phyloP scores from a whole-genome alignment of 331 rosid genomes.

The Quercus tomentella region DNA sequence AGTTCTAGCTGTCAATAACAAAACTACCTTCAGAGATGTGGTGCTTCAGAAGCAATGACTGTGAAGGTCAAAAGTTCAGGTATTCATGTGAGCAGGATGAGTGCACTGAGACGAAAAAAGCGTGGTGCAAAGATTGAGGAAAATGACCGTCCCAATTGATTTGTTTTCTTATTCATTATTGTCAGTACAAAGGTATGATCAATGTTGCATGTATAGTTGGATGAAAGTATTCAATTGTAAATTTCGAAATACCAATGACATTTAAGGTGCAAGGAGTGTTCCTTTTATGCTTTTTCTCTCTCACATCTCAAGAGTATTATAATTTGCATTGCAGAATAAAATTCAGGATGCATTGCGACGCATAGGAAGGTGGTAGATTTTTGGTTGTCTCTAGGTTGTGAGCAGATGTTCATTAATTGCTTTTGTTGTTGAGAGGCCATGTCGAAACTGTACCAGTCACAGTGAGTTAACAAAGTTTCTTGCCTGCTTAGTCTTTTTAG shows the following conservation, averaged over 20 bases:
- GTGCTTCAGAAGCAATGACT: slow-evolving; percentile 14
- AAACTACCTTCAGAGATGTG: slow-evolving; percentile 6
- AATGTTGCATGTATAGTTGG: background rate
- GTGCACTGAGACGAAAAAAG: slow-evolving; percentile 32
- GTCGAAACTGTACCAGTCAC: background rate
- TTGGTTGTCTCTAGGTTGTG: no score
- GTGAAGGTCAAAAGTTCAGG: slow-evolving; percentile 26
- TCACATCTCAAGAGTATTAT: background rate
- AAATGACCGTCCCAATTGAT: slow-evolving; percentile 17
- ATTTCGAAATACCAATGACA: slow-evolving; percentile 9
- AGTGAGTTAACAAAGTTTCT: background rate
- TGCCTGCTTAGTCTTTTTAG: background rate
- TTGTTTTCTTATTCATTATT: background rate
- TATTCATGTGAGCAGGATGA: slow-evolving; percentile 34
- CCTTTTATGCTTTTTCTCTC: background rate
- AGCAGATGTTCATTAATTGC: no score
- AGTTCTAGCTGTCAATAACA: background rate
- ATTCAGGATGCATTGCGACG: background rate
- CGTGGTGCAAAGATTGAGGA: slow-evolving; percentile 52
- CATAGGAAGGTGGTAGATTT: no score
- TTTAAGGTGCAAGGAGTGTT: slow-evolving; percentile 19
- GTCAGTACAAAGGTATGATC: background rate
- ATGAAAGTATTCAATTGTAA: background rate
- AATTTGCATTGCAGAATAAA: background rate
- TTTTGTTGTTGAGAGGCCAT: no score